Evolutionary conservation across 1,284 basidiomycete genomes (phyloP).

Genomic region (Microbotryomycetes sp.): DNA sequence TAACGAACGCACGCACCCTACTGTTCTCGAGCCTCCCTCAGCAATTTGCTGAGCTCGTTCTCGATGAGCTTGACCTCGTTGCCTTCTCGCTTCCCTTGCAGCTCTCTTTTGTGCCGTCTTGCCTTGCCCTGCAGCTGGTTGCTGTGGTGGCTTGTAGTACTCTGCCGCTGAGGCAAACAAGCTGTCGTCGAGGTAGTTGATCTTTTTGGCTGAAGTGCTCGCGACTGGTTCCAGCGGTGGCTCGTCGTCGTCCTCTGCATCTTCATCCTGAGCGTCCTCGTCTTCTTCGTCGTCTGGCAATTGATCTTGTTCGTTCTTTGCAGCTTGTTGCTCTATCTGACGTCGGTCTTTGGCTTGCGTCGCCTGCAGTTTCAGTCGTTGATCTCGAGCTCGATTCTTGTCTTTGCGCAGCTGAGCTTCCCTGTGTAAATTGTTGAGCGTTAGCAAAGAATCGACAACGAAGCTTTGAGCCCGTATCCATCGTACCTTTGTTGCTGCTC

Average conservation of each 20-base stretch:
- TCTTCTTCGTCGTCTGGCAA: not conserved
- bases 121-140: conserved; percentile 8
- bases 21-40: conserved; percentile 13
- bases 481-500: not conserved
- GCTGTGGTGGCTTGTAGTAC: conserved; percentile 10
- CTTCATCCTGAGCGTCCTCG: not conserved
- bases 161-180: conserved; percentile 25
- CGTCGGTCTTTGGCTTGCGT: not conserved
- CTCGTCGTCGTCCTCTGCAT: not conserved
- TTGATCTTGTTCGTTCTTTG: not conserved
- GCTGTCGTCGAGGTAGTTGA: conserved; percentile 28
- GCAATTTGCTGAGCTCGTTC: conserved; percentile 13
- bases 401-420: conserved; percentile 5
- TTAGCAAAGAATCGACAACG: not conserved
- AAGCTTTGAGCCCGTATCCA: not conserved
- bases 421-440: not conserved
- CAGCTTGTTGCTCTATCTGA: conserved; percentile 6
- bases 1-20: conserved; percentile 18
- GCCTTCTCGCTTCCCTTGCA: conserved; percentile 10
- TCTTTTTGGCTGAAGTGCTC: conserved; percentile 19
- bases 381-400: conserved; percentile 7
- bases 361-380: conserved; percentile 1
- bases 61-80: not conserved
- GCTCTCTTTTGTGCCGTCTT: conserved; percentile 15
- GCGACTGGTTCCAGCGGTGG: not conserved